A percentile compares a stretch with the other conserved stretches of the same genome.
Conservation (phyloP, 495 filamentous ascomycete species). For the Penicillium alfredii region DNA sequence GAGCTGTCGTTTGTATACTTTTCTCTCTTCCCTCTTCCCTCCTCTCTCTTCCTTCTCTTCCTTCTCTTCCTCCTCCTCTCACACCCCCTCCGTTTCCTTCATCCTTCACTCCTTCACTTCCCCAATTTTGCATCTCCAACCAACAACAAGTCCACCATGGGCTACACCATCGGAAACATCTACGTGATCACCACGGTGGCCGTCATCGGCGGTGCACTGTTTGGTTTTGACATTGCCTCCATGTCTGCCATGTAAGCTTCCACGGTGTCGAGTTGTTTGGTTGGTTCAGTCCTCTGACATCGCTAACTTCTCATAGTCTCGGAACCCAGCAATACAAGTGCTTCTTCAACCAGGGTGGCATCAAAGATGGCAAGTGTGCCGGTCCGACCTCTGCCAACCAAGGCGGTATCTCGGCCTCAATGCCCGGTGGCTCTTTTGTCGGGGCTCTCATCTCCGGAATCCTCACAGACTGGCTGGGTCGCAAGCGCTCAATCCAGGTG, state of each 20-base stretch:
- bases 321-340: constrained; percentile 43
- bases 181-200: constrained; percentile 70
- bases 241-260: constrained; percentile 51
- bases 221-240: constrained; percentile 79
- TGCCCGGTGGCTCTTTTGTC: constrained; percentile 72
- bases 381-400: constrained; percentile 45
- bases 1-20: background rate
- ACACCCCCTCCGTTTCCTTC: background rate
- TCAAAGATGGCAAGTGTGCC: constrained; percentile 31
- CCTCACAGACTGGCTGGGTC: constrained; percentile 60
- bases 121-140: too few relatives aligned
- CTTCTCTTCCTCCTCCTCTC: background rate
- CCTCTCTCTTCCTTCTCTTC: background rate
- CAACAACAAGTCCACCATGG: too few relatives aligned
- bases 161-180: constrained; percentile 41
- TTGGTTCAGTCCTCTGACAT: background rate
- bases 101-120: background rate
- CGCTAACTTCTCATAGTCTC: background rate
- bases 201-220: constrained; percentile 72
- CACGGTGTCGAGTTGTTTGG: background rate
- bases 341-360: constrained; percentile 53
- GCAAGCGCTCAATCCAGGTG: constrained; percentile 60
- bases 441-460: constrained; percentile 63
- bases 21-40: background rate
- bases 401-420: constrained; percentile 61